Base-by-base conservation (phyloP, 108 stramenopile species). In the Nannochloropsis gaditana region DNA sequence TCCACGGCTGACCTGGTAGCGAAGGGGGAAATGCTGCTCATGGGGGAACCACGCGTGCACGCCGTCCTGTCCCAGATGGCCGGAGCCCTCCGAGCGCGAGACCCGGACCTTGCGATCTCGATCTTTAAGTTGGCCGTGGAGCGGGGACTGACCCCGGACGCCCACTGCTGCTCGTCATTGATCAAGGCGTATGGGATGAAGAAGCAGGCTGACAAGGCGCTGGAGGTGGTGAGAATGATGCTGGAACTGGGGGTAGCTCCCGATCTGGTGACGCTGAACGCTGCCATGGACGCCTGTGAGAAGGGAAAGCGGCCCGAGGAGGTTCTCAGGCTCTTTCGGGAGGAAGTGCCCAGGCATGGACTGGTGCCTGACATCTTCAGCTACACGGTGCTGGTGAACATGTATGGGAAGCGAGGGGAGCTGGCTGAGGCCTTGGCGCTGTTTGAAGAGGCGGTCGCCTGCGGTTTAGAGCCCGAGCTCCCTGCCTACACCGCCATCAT, bases 151-250 rank as follows among this genome's bases (percentile, higher is more conserved):
- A 73, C 59, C 19, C 59, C 59, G n/a, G 59, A 73, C 8, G 59
- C 59, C 15, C 59, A 73, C 59, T 73, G 59, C 59, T 73, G 59
- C 59, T 73, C 59, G 8, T 82, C 86, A n/a, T 45, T 86, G 21
- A 83, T 86, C 47, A 86, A 81, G 15, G 86, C 86, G 9, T 86
- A 47, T 44, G 86, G 86, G 10, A 79, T 81, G 79, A 82, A 50
- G 5, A 59, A 59, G 82, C 82, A 86, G 79, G 82, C 82, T 73
- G 80, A 83, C 43, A 45, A 82, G 41, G 86, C 45, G 43, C 42
- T 86, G 45, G 82, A 43, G 6, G 82, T 86, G 21, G 42, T 86
- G 43, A 42, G 73, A 73, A 44, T 44, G 50, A 86, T 86, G 86
- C 80, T 82, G 9, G 80, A 50, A 21, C 43, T 45, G 73, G 86